A percentile compares a stretch with the other conserved stretches of the same genome.
phyloP scores from a whole-genome alignment of 1,139 yeast genomes.

The Arxiozyma slooffiae region DNA sequence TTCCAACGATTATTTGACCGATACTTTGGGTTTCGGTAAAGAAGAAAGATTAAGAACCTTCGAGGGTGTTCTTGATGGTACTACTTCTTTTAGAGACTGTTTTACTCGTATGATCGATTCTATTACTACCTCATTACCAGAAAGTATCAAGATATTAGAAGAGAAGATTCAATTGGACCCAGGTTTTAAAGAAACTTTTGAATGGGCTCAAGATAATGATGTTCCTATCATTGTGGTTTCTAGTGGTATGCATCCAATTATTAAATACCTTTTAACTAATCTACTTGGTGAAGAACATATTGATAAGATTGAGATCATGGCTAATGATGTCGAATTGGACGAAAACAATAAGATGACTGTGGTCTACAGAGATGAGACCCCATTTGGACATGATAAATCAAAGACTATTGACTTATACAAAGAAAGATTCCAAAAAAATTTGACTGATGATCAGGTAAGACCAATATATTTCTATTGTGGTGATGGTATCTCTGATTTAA shows the following conservation, averaged over 20 bases:
- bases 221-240: conserved; percentile 77
- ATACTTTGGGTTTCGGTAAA: conserved; percentile 76
- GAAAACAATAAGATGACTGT: conserved; percentile 67
- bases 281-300: conserved; percentile 73
- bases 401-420: conserved; percentile 63
- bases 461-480: conserved; percentile 84
- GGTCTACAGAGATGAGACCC: conserved; percentile 70
- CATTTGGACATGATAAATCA: conserved; percentile 92
- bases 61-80: conserved; percentile 63
- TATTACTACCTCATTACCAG: conserved; percentile 62
- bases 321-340: conserved; percentile 62
- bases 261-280: conserved; percentile 60
- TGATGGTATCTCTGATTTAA: conserved; percentile 90
- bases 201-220: conserved; percentile 61
- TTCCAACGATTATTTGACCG: conserved; percentile 85
- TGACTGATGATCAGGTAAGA: conserved; percentile 31
- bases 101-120: conserved; percentile 79
- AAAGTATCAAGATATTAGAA: conserved; percentile 62
- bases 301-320: conserved; percentile 63
- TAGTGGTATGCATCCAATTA: conserved; percentile 89
- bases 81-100: conserved; percentile 65
- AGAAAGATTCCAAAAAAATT: conserved; percentile 35
- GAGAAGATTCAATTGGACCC: conserved; percentile 70
- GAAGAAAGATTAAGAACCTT: conserved; percentile 58
- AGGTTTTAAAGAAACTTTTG: conserved; percentile 73